phyloP scores from a whole-genome alignment of 108 stramenopile species.

The Mediolabrus comicus region DNA sequence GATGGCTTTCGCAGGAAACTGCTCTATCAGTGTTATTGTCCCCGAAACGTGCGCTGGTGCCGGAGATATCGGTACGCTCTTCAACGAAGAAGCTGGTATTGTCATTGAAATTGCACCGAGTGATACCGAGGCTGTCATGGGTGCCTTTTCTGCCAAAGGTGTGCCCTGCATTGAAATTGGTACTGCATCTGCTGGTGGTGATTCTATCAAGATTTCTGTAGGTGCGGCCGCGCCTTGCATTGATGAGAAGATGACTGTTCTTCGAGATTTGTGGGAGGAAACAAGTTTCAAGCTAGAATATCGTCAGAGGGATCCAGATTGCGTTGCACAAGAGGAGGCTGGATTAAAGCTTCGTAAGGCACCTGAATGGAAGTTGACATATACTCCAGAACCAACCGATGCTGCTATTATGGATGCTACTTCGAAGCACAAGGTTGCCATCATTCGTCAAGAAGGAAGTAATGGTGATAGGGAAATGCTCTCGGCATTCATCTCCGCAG shows the following conservation, averaged over 20 bases:
- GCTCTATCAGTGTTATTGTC: constrained; percentile 86
- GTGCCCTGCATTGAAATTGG: constrained; percentile 84
- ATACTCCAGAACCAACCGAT: constrained; percentile 66
- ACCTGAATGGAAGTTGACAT: constrained; percentile 88
- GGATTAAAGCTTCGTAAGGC: constrained; percentile 78
- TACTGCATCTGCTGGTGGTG: constrained; percentile 63
- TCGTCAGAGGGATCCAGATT: constrained; percentile 91
- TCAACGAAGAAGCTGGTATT: constrained; percentile 96
- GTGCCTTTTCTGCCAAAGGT: constrained; percentile 62
- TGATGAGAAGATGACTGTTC: constrained; percentile 83
- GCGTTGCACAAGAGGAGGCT: constrained; percentile 90
- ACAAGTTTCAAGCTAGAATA: constrained; percentile 96
- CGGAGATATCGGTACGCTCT: constrained; percentile 84
- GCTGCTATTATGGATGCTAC: constrained; percentile 59
- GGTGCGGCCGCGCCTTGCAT: constrained; percentile 68
- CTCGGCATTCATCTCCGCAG: constrained; percentile 93
- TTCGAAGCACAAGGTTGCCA: constrained; percentile 91
- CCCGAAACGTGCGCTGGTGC: constrained; percentile 59
- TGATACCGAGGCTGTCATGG: constrained; percentile 60
- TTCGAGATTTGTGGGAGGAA: constrained; percentile 97
- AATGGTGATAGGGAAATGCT: constrained; percentile 99
- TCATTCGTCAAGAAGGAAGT: constrained; percentile 97
- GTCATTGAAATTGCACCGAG: constrained; percentile 84
- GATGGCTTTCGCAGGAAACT: constrained; percentile 99
- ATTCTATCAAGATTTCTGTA: constrained; percentile 84